Percentiles rank a stretch among this genome's conserved stretches.
Evolutionary conservation across 768 basidiomycete genomes (phyloP).

Genomic region (Daedalea quercina): DNA sequence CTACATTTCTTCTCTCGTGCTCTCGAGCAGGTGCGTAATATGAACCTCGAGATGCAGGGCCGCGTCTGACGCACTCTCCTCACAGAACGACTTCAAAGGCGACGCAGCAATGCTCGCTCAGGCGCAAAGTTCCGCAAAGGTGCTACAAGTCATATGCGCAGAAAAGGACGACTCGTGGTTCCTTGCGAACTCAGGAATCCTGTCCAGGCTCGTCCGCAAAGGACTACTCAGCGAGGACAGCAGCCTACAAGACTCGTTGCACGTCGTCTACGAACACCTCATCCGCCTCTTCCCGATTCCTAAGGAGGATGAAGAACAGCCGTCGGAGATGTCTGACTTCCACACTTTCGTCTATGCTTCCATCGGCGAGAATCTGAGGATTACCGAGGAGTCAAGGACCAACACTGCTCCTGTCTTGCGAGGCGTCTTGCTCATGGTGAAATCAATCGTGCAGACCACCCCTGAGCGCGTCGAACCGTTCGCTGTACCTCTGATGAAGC

Average conservation of each 20-base stretch:
- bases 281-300: slow-evolving; percentile 71
- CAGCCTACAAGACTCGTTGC: slow-evolving; percentile 71
- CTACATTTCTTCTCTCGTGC: slow-evolving; percentile 83
- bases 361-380: slow-evolving; percentile 74
- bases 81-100: slow-evolving; percentile 62
- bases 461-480: slow-evolving; percentile 85
- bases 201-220: slow-evolving; percentile 84
- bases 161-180: slow-evolving; percentile 87
- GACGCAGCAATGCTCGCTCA: slow-evolving; percentile 54
- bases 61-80: neutral
- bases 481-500: slow-evolving; percentile 66
- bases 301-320: slow-evolving; percentile 65
- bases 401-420: slow-evolving; percentile 39
- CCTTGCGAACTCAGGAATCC: slow-evolving; percentile 53
- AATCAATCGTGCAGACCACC: slow-evolving; percentile 72
- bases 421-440: slow-evolving; percentile 81
- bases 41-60: neutral
- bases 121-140: slow-evolving; percentile 79
- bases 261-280: slow-evolving; percentile 78
- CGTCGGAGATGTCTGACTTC: slow-evolving; percentile 67
- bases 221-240: slow-evolving; percentile 78
- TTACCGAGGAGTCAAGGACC: slow-evolving; percentile 29
- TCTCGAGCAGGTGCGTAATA: slow-evolving; percentile 62
- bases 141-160: slow-evolving; percentile 77
- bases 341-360: slow-evolving; percentile 69